Conservation (phyloP, 2,329 filamentous ascomycete species). For the Penicillium sp. region DNA sequence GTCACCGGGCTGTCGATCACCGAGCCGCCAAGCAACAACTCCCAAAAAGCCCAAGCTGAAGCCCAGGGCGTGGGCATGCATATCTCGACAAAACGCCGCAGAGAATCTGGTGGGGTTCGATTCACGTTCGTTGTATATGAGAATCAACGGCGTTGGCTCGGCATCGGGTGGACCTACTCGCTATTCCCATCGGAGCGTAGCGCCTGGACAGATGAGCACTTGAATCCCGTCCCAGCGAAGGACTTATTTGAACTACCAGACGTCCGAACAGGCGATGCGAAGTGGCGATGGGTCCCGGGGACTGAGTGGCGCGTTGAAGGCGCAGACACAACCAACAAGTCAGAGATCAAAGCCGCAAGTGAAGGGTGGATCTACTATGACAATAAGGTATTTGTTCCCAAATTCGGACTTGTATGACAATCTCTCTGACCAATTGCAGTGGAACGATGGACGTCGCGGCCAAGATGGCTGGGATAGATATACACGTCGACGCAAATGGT, state of each 20-base stretch:
- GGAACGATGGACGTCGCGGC: conserved; percentile 82
- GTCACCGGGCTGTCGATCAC: conserved; percentile 78
- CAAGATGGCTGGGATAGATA: conserved; percentile 92
- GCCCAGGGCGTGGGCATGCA: conserved; percentile 49
- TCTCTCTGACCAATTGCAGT: conserved; percentile 52
- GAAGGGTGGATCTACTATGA: conserved; percentile 98
- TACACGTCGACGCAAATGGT: conserved; percentile 93
- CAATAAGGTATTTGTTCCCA: conserved; percentile 68
- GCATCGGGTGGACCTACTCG: conserved; percentile 89
- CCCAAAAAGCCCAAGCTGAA: conserved; percentile 38
- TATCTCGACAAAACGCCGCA: conserved; percentile 45
- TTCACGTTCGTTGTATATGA: conserved; percentile 98
- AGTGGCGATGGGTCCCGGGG: conserved; percentile 80
- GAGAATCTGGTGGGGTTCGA: conserved; percentile 72
- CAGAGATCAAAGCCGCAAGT: conserved; percentile 51
- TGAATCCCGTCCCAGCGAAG: conserved; percentile 74
- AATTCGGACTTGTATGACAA: no score
- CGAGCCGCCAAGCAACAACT: conserved; percentile 20
- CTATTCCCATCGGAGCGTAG: conserved; percentile 87
- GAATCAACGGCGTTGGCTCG: conserved; percentile 93
- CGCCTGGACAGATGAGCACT: conserved; percentile 94
- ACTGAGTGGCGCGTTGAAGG: conserved; percentile 87
- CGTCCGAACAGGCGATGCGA: conserved; percentile 62
- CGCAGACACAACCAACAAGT: conserved; percentile 41
- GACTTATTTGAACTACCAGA: conserved; percentile 70